These are phyloP conservation scores for Didymella lethalis DNA, from an alignment of 2,329 filamentous ascomycete genomes.

Conservation along the genomic window DNA sequence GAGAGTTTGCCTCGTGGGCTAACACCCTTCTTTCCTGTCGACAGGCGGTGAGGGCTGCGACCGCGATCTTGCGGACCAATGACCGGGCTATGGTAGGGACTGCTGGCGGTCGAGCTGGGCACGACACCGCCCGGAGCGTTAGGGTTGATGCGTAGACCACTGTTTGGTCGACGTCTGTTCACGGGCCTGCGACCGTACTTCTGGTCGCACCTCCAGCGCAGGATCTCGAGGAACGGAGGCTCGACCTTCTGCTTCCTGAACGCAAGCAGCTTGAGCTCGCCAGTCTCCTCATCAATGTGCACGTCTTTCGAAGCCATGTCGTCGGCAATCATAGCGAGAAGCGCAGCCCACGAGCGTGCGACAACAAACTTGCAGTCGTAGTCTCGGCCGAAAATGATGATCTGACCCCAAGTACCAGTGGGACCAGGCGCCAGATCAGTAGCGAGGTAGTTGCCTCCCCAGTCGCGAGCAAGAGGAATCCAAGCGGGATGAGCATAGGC, in stretches of 20 bases:
- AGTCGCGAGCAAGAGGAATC: slow-evolving; percentile 96
- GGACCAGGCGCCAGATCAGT: slow-evolving; percentile 92
- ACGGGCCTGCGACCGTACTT: slow-evolving; percentile 75
- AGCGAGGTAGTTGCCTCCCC: slow-evolving; percentile 97
- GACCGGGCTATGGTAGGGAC: slow-evolving; percentile 71
- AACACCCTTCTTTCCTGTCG: slow-evolving; percentile 65
- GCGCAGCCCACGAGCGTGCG: slow-evolving; percentile 87
- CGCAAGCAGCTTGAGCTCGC: slow-evolving; percentile 89
- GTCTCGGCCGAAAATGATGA: slow-evolving; percentile 95
- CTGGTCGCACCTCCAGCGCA: slow-evolving; percentile 94
- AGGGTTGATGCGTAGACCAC: slow-evolving; percentile 63
- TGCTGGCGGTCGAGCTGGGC: slow-evolving; percentile 59
- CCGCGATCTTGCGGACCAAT: slow-evolving; percentile 68
- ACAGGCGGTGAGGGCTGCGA: slow-evolving; percentile 73
- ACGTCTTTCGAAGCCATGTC: slow-evolving; percentile 92
- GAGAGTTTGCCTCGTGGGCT: slow-evolving; percentile 72
- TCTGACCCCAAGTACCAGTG: slow-evolving; percentile 90
- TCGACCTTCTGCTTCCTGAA: slow-evolving; percentile 84
- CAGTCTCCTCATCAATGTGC: slow-evolving; percentile 89
- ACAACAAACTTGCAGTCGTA: slow-evolving; percentile 99
- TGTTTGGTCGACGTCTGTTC: slow-evolving; percentile 55
- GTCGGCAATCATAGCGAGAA: slow-evolving; percentile 86
- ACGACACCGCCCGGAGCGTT: slow-evolving; percentile 55
- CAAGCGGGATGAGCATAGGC: slow-evolving; percentile 92
- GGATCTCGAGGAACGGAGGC: slow-evolving; percentile 90